phyloP scores from a whole-genome alignment of 768 basidiomycete species.

The Mrakia blollopis region DNA sequence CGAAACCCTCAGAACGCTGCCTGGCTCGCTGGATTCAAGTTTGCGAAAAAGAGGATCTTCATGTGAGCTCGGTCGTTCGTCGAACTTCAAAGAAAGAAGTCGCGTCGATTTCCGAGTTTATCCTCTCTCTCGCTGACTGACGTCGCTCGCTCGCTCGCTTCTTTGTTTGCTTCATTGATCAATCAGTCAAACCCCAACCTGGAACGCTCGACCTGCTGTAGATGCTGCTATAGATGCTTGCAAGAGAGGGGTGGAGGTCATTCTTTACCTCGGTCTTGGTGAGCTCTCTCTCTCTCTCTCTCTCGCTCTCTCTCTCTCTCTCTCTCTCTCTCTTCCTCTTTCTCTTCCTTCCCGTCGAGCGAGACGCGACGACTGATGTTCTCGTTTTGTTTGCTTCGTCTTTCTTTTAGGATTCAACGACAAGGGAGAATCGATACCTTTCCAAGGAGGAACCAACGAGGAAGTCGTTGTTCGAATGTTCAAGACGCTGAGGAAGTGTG shows the following conservation, averaged over 20 bases:
- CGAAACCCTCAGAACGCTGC: constrained; percentile 61
- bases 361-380: too few species aligned
- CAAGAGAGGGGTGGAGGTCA: constrained; percentile 57
- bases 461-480: constrained; percentile 61
- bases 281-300: constrained; percentile 1
- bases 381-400: too few species aligned
- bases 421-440: constrained; percentile 60
- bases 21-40: constrained; percentile 61
- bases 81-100: background rate
- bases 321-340: too few species aligned
- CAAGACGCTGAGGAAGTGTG: constrained; percentile 50
- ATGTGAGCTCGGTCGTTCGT: constrained; percentile 53
- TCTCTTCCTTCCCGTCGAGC: too few species aligned
- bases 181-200: constrained; percentile 60
- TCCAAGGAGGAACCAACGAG: constrained; percentile 69
- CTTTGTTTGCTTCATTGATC: too few species aligned
- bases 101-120: background rate
- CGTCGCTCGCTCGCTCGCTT: too few species aligned
- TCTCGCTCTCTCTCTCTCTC: background rate
- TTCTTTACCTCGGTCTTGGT: constrained; percentile 59
- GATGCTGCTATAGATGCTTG: constrained; percentile 59
- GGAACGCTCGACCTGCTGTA: constrained; percentile 63
- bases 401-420: constrained; percentile 53
- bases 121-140: background rate
- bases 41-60: constrained; percentile 60